Evolutionary conservation across 371 early-diverging fungal species (phyloP).

Genomic region (Mucor velutinosus): DNA sequence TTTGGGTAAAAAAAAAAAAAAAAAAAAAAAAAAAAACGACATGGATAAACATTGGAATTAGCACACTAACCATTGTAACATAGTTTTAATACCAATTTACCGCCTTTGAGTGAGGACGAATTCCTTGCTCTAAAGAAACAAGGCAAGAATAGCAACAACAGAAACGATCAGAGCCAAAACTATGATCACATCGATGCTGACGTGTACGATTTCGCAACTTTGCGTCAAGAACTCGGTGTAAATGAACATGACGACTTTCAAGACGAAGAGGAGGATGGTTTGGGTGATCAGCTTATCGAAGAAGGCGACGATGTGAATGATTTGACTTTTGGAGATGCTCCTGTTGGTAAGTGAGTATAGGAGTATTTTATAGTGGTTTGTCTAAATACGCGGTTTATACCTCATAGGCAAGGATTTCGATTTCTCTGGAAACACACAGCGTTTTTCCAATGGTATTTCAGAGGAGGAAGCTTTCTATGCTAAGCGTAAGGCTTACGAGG

Average conservation of each 20-base stretch:
- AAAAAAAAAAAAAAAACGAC: conserved; percentile 10
- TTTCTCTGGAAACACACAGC: conserved; percentile 65
- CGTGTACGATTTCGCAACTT: conserved; percentile 47
- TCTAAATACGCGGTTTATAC: conserved; percentile 10
- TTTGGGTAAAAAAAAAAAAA: conserved; percentile 42
- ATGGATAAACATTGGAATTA: neutral
- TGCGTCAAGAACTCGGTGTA: conserved; percentile 39
- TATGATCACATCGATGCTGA: conserved; percentile 30
- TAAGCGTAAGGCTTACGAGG: conserved; percentile 34
- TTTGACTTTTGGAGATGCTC: conserved; percentile 81
- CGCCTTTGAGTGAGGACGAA: conserved; percentile 54
- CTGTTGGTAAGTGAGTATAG: conserved; percentile 43
- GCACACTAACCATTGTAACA: neutral
- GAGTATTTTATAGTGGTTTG: neutral
- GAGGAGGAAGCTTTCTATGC: conserved; percentile 59
- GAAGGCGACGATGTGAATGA: conserved; percentile 81
- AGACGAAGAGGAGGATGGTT: conserved; percentile 47
- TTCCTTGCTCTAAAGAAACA: conserved; percentile 38
- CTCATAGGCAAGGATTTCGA: conserved; percentile 70
- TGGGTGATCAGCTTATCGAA: conserved; percentile 68
- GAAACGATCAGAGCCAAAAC: neutral
- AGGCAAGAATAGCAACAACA: conserved; percentile 23
- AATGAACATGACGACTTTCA: conserved; percentile 30
- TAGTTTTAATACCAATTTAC: conserved; percentile 65
- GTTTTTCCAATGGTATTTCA: conserved; percentile 49